Conservation (phyloP, 208 protist genomes). For the Naegleria gruberi region DNA sequence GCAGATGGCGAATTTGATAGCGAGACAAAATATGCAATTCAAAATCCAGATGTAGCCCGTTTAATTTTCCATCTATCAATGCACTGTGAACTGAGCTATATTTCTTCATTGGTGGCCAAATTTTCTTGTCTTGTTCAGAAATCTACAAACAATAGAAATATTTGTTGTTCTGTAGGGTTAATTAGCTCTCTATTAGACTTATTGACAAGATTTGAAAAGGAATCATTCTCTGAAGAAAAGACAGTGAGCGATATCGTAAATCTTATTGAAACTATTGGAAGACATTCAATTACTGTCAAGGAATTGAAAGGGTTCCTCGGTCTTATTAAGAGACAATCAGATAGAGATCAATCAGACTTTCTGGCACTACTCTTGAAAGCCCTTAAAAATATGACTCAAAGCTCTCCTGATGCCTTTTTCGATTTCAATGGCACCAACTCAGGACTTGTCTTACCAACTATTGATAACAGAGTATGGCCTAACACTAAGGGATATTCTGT, state of each 20-base stretch:
- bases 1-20: background rate
- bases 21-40: background rate
- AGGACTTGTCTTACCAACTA: background rate
- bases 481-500: conserved; percentile 19
- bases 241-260: background rate
- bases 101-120: background rate
- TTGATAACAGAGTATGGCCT: background rate
- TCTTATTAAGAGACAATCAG: background rate
- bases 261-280: background rate
- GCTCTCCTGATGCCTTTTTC: background rate
- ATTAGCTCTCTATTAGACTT: background rate
- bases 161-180: background rate
- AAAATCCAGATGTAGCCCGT: background rate
- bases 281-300: conserved; percentile 10
- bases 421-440: conserved; percentile 15
- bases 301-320: conserved; percentile 18
- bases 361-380: background rate
- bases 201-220: background rate
- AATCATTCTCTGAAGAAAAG: background rate
- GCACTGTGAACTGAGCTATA: background rate
- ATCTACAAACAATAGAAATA: background rate
- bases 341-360: background rate
- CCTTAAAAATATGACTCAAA: background rate
- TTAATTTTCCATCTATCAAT: background rate
- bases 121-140: background rate